Percentiles rank a stretch among this genome's conserved stretches.
These are phyloP conservation scores for Tylopilus rubrobrunneus DNA, from an alignment of 768 basidiomycete species.

Conservation along the genomic window DNA sequence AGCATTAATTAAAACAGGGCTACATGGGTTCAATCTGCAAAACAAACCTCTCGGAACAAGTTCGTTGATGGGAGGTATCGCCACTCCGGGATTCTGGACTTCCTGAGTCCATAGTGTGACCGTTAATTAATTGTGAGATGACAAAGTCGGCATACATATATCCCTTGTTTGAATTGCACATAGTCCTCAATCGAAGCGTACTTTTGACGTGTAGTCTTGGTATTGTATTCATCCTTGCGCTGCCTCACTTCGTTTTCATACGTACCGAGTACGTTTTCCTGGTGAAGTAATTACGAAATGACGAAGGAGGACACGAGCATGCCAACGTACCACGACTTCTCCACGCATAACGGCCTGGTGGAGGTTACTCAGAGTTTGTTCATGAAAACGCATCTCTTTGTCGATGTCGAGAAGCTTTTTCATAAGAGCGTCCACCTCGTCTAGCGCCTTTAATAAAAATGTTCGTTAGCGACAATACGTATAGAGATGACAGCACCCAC, in stretches of 20 bases:
- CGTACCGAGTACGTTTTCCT: slow-evolving; percentile 49
- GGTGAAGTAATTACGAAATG: background rate
- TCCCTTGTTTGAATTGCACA: slow-evolving; percentile 53
- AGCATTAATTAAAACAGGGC: background rate
- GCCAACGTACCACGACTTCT: slow-evolving; percentile 52
- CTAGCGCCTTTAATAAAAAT: slow-evolving; percentile 41
- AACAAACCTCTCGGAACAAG: slow-evolving; percentile 63
- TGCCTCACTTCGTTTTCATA: slow-evolving; percentile 49
- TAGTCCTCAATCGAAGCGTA: slow-evolving; percentile 66
- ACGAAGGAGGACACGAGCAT: background rate
- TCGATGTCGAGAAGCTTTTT: slow-evolving; percentile 65
- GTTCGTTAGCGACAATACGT: background rate
- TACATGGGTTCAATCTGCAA: no score
- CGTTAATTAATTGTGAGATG: slow-evolving; percentile 9
- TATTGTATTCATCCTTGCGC: slow-evolving; percentile 44
- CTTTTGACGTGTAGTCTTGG: slow-evolving; percentile 73
- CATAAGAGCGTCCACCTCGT: slow-evolving; percentile 63
- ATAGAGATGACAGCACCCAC: slow-evolving; percentile 32
- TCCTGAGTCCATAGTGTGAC: slow-evolving; percentile 42
- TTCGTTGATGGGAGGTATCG: slow-evolving; percentile 76
- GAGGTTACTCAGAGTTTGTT: slow-evolving; percentile 48
- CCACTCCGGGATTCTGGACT: slow-evolving; percentile 54
- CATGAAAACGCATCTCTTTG: slow-evolving; percentile 56
- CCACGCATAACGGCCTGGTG: slow-evolving; percentile 53
- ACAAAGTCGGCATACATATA: slow-evolving; percentile 52